phyloP scores from a whole-genome alignment of 2,329 filamentous ascomycete species.

The Penicillium expansum region DNA sequence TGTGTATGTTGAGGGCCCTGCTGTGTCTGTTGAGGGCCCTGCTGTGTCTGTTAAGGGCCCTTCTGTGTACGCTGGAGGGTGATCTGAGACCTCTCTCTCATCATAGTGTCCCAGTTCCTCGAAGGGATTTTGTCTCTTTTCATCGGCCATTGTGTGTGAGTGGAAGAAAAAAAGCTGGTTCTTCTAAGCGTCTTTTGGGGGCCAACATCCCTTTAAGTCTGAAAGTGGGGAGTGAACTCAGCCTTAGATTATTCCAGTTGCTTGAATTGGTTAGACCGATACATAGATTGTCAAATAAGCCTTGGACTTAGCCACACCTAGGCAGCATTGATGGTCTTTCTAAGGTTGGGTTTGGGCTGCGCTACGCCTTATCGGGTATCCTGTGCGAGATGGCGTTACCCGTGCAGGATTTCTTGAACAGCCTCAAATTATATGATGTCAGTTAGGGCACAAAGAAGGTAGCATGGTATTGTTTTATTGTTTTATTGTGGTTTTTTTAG shows the following conservation, averaged over 20 bases:
- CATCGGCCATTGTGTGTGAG: background rate
- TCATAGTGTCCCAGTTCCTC: background rate
- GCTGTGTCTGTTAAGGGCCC: no score
- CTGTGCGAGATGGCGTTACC: constrained; percentile 6
- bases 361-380: constrained; percentile 8
- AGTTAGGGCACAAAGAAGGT: background rate
- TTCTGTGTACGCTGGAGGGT: constrained; percentile 2
- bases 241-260: background rate
- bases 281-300: background rate
- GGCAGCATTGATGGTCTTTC: background rate
- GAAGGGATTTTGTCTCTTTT: constrained; percentile 6
- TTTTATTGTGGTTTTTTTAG: background rate
- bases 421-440: background rate
- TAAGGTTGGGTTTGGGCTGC: background rate
- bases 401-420: background rate
- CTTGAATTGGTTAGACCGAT: background rate
- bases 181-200: background rate
- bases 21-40: no score
- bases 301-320: background rate
- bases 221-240: constrained; percentile 1
- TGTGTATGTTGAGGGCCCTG: background rate
- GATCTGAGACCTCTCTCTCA: background rate
- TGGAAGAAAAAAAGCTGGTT: background rate
- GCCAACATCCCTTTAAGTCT: background rate
- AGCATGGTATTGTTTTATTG: background rate